Evolutionary conservation across 805 yeast genomes (phyloP).

Genomic region (Metschnikowia hibisci): DNA sequence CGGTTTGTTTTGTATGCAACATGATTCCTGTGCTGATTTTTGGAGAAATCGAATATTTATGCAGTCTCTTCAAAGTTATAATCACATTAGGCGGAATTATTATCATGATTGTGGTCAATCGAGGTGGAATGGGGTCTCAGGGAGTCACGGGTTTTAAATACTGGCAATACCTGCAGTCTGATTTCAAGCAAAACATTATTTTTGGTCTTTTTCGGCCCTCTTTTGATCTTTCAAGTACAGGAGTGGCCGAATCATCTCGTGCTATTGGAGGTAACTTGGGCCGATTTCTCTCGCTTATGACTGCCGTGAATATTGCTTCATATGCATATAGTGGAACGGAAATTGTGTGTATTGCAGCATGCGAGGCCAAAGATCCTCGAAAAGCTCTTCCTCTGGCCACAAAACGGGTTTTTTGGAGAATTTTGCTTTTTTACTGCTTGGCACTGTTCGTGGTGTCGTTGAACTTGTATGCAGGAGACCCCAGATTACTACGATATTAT

Average conservation of each 20-base stretch:
- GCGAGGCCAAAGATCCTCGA: constrained; percentile 81
- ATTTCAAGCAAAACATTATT: constrained; percentile 42
- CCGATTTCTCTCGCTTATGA: constrained; percentile 53
- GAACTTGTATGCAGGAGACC: constrained; percentile 75
- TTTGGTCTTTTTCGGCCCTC: constrained; percentile 76
- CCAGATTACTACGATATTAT: constrained; percentile 58
- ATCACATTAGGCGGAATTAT: constrained; percentile 52
- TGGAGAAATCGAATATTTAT: constrained; percentile 69
- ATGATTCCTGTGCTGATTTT: constrained; percentile 65
- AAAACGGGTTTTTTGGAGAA: constrained; percentile 67
- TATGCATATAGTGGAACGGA: constrained; percentile 83
- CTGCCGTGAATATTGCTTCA: constrained; percentile 61
- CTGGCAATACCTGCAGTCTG: constrained; percentile 58
- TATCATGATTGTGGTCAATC: constrained; percentile 60
- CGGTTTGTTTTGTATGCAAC: constrained; percentile 49
- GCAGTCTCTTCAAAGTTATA: constrained; percentile 55
- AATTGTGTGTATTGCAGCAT: constrained; percentile 77
- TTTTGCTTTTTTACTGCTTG: constrained; percentile 59
- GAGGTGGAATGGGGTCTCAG: constrained; percentile 46
- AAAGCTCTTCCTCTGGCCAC: constrained; percentile 75
- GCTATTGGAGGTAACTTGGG: constrained; percentile 66
- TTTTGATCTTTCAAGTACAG: constrained; percentile 60
- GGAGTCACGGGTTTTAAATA: constrained; percentile 58
- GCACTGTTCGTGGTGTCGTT: constrained; percentile 67
- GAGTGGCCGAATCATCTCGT: constrained; percentile 42